Base-by-base conservation (phyloP, 768 basidiomycete genomes). In the Termitomyces sp. region DNA sequence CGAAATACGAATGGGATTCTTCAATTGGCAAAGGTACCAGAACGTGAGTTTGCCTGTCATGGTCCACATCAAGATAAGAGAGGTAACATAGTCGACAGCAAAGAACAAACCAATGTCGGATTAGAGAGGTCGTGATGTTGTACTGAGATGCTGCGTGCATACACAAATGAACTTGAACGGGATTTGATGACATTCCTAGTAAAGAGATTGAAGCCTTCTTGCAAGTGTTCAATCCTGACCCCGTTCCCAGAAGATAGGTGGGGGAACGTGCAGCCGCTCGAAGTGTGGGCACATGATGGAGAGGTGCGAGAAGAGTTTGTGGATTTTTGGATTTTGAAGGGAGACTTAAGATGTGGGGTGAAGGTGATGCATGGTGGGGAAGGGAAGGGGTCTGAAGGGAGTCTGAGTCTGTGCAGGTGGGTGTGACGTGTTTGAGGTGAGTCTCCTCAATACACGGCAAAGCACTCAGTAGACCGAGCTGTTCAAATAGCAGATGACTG, bases 181-280 rank as follows among this genome's bases (percentile, higher is more conserved):
- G 33, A 39, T 22, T n/a, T 38, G 9, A 6, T 53, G 39, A 4
- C 16, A 16, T 18, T 18, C 24, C 76, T 84, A 80, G 81, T 81
- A 82, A 39, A 40, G 2, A 40, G 16, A 28, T 61, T 84, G 80
- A 81, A 67, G 80, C 45, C 81, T 82, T 70, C 66, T 67, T 49
- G 73, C 71, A 57, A 22, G 24, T 18, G 16, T 16, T 53, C 35
- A 22, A 53, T 22, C 15, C 8, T 9, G 22, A 53, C n/a, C n/a
- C n/a, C n/a, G n/a, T n/a, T 36, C 22, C 13, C 36, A 38, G 53
- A 39, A 15, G 20, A 39, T 28, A 55, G 38, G 33, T 54, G 16
- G 3, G 39, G 16, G 2, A 55, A 55, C 24, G 9, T 40, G 16
- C 16, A 55, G 18, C 16, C 18, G 18, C 24, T 28, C 39, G 8